Conservation (phyloP, 208 protist genomes). For the Leptomonas pyrrhocoris region DNA sequence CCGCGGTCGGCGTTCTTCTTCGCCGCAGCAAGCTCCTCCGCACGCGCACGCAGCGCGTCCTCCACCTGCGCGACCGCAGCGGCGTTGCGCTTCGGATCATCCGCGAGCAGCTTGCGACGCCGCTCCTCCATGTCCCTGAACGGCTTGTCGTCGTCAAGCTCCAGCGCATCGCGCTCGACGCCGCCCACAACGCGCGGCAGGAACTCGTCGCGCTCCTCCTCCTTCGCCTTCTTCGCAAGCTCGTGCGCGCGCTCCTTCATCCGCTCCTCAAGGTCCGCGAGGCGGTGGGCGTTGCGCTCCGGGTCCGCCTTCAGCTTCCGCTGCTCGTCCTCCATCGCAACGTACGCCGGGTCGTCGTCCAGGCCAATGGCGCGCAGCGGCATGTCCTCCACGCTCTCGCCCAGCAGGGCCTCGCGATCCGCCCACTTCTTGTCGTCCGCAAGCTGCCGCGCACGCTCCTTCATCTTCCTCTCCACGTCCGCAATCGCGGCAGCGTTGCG, state of each 20-base stretch:
- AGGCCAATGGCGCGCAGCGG: slow-evolving; percentile 38
- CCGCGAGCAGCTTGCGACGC: slow-evolving; percentile 22
- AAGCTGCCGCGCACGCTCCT: slow-evolving; percentile 55
- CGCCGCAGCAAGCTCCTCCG: slow-evolving; percentile 40
- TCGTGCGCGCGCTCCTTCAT: slow-evolving; percentile 45
- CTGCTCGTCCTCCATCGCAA: slow-evolving; percentile 38
- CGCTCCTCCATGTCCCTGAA: slow-evolving; percentile 40
- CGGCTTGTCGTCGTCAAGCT: slow-evolving; percentile 38
- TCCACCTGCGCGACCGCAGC: slow-evolving; percentile 32
- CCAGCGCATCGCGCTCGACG: slow-evolving; percentile 27
- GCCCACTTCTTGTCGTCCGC: slow-evolving; percentile 52
- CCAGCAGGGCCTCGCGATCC: slow-evolving; percentile 44
- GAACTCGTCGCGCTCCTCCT: slow-evolving; percentile 10
- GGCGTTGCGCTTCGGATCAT: slow-evolving; percentile 29
- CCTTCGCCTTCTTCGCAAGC: slow-evolving; percentile 12
- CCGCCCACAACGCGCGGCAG: neutral
- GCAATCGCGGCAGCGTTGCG: slow-evolving; percentile 34
- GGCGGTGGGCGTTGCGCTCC: slow-evolving; percentile 39
- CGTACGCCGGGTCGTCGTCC: slow-evolving; percentile 46
- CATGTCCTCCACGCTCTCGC: slow-evolving; percentile 46
- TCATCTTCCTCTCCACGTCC: slow-evolving; percentile 54
- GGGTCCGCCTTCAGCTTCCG: slow-evolving; percentile 58
- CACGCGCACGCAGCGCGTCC: slow-evolving; percentile 42
- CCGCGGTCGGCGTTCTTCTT: slow-evolving; percentile 51
- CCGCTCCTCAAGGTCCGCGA: slow-evolving; percentile 50